Conservation (phyloP, 2,329 filamentous ascomycete species). For the Cyphellophora attinorum region DNA sequence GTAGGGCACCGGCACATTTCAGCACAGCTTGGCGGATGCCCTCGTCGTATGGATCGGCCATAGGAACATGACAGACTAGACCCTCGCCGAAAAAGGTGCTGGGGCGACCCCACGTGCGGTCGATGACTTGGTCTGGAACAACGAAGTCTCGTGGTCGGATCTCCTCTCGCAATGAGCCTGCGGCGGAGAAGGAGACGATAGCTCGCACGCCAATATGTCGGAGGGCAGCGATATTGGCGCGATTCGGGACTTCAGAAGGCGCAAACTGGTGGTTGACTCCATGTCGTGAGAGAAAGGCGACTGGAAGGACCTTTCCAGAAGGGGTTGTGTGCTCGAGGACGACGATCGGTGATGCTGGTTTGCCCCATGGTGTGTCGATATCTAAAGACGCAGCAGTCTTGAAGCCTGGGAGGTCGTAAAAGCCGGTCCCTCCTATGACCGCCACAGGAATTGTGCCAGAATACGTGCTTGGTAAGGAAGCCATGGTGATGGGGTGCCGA, state of each 20-base stretch:
- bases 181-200: conserved; percentile 89
- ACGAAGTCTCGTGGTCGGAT: conserved; percentile 96
- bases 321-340: conserved; percentile 80
- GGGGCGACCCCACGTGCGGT: conserved; percentile 90
- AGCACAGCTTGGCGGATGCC: conserved; percentile 67
- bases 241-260: conserved; percentile 87
- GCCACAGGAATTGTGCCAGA: conserved; percentile 68
- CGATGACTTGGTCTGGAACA: conserved; percentile 90
- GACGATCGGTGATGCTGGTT: conserved; percentile 65
- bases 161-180: conserved; percentile 82
- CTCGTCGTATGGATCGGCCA: conserved; percentile 89
- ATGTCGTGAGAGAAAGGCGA: conserved; percentile 92
- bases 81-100: conserved; percentile 85
- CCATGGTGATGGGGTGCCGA: too few relatives aligned
- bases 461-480: neutral
- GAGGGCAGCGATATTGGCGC: conserved; percentile 97
- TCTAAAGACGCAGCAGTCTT: conserved; percentile 71
- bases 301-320: conserved; percentile 49
- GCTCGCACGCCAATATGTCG: conserved; percentile 79
- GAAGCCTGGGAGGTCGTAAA: conserved; percentile 79
- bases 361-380: conserved; percentile 78
- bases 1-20: conserved; percentile 64
- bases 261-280: conserved; percentile 80
- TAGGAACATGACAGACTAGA: conserved; percentile 86
- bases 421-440: conserved; percentile 87